These are phyloP conservation scores for Alternaria sp. DNA, from an alignment of 2,329 filamentous ascomycete genomes.

Conservation along the genomic window DNA sequence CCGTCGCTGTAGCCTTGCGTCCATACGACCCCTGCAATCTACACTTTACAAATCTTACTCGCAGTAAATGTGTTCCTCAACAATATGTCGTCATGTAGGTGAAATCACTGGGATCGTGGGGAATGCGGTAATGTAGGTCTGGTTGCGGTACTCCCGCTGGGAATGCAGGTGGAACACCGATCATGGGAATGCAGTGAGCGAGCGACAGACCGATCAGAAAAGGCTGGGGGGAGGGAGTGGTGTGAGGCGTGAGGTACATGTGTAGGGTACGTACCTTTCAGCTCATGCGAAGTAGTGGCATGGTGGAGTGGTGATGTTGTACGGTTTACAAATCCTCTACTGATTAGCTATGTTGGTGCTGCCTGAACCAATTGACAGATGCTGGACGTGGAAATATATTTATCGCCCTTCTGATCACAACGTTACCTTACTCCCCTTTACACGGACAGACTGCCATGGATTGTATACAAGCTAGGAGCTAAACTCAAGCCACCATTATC, in stretches of 20 bases:
- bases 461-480: not conserved
- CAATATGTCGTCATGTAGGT: not conserved
- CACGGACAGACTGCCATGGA: not conserved
- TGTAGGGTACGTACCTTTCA: not conserved
- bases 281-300: not conserved
- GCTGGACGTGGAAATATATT: not conserved
- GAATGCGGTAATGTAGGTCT: conserved; percentile 3
- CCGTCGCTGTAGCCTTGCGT: not conserved
- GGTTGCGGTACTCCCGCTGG: conserved; percentile 18
- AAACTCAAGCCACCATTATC: not conserved
- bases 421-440: not conserved
- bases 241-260: not conserved
- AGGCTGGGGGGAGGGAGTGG: not conserved
- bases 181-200: not conserved
- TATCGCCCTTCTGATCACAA: not conserved
- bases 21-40: conserved; percentile 4
- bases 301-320: not conserved
- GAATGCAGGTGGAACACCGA: conserved; percentile 22
- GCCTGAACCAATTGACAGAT: not conserved
- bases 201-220: conserved; percentile 6
- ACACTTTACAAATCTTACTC: not conserved
- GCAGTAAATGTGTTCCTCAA: conserved; percentile 6
- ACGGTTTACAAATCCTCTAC: not conserved
- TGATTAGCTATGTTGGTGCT: not conserved
- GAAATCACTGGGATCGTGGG: conserved; percentile 9